Evolutionary conservation across 169 alveolate species (phyloP).

Genomic region (Blepharisma undulans): DNA sequence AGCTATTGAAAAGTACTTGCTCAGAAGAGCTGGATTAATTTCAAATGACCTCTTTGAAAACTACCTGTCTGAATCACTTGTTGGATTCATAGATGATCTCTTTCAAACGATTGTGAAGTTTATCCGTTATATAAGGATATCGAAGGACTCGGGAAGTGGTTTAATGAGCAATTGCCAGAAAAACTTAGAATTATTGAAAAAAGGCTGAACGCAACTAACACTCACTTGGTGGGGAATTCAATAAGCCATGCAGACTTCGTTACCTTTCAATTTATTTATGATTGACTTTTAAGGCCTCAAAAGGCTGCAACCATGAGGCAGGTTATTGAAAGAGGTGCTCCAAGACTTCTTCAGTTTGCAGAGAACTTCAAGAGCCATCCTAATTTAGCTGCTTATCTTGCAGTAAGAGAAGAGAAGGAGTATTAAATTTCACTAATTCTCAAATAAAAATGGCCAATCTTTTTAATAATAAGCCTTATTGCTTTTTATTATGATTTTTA

Average conservation of each 20-base stretch:
- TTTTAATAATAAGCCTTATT: too few relatives aligned
- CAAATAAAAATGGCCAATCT: not conserved
- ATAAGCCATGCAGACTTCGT: not conserved
- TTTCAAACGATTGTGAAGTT: not conserved
- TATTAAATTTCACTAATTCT: too few relatives aligned
- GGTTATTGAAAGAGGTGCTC: not conserved
- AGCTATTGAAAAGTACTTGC: conserved; percentile 43
- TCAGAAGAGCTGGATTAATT: conserved; percentile 30
- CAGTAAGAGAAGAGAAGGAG: not conserved
- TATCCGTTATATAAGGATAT: not conserved
- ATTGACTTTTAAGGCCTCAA: not conserved
- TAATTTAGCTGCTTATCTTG: not conserved
- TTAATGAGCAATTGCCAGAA: not conserved
- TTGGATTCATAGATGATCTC: not conserved
- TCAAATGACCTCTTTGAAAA: conserved; percentile 32
- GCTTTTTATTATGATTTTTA: too few relatives aligned
- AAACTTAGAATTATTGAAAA: conserved; percentile 2
- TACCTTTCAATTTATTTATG: not conserved
- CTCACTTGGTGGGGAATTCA: not conserved
- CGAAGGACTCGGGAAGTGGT: conserved; percentile 17
- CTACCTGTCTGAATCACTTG: not conserved
- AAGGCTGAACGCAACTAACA: not conserved
- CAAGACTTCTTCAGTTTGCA: not conserved
- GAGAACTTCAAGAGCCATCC: conserved; percentile 15
- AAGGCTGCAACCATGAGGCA: not conserved